phyloP scores from a whole-genome alignment of 176 grass and related monocot species.

The Zizania latifolia region DNA sequence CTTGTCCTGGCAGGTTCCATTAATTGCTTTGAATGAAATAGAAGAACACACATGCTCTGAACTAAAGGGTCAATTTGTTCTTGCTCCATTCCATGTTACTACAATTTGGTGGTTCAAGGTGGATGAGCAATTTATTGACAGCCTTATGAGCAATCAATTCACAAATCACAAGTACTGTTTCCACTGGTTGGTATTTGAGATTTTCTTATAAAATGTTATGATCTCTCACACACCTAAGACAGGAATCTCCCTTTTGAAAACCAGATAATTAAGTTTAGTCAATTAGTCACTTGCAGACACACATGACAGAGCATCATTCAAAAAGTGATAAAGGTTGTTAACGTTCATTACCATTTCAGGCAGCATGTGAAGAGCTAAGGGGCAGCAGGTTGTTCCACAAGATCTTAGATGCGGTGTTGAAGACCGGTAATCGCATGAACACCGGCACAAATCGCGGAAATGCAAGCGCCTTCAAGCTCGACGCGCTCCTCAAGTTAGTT shows the following conservation, averaged over 20 bases:
- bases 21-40: background rate
- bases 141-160: too few relatives aligned
- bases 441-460: constrained; percentile 80
- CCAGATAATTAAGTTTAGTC: too few relatives aligned
- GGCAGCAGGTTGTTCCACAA: constrained; percentile 87
- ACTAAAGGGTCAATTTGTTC: too few relatives aligned
- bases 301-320: too few relatives aligned
- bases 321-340: background rate
- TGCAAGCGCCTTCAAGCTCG: constrained; percentile 83
- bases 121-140: background rate
- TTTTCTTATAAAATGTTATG: too few relatives aligned
- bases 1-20: background rate
- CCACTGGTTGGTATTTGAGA: too few relatives aligned
- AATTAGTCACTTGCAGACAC: too few relatives aligned
- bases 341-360: constrained; percentile 42
- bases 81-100: background rate
- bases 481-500: constrained; percentile 70
- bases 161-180: too few relatives aligned
- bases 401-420: constrained; percentile 84
- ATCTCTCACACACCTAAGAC: too few relatives aligned
- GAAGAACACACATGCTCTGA: background rate
- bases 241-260: too few relatives aligned
- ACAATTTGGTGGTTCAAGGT: background rate
- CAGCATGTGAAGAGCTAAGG: constrained; percentile 73
- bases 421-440: constrained; percentile 93